Percentiles rank a stretch among this genome's conserved stretches.
Evolutionary conservation across 148 eudicot genomes (phyloP).

Genomic region (Rhododendron kiyosumense): DNA sequence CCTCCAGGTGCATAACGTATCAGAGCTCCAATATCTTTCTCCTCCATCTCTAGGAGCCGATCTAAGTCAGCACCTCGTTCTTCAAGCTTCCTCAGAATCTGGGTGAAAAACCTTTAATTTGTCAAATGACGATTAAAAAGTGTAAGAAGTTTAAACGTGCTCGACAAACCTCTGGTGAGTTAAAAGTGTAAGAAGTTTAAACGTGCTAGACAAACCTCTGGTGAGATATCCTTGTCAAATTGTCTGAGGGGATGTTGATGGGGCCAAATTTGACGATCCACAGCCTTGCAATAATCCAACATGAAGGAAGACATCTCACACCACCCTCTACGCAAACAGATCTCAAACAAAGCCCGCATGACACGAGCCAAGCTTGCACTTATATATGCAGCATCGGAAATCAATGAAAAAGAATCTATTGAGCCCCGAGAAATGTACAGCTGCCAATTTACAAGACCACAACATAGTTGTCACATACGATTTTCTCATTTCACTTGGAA

Average conservation of each 20-base stretch:
- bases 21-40: conserved; percentile 88
- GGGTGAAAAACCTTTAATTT: conserved; percentile 11
- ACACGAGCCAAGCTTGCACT: conserved; percentile 99
- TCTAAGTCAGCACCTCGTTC: conserved; percentile 86
- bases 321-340: conserved; percentile 98
- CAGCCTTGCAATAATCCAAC: conserved; percentile 98
- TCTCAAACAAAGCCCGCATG: conserved; percentile 94
- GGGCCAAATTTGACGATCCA: conserved; percentile 98
- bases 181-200: neutral
- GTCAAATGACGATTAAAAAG: neutral
- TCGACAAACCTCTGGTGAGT: conserved; percentile 59
- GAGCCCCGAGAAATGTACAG: conserved; percentile 82
- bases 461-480: conserved; percentile 8
- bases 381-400: conserved; percentile 96
- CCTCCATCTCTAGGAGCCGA: conserved; percentile 87
- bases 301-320: conserved; percentile 90
- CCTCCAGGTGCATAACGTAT: conserved; percentile 93
- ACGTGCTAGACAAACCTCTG: conserved; percentile 48
- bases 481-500: neutral
- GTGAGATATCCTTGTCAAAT: conserved; percentile 81
- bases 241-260: conserved; percentile 97
- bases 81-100: conserved; percentile 96
- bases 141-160: conserved; percentile 4
- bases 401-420: conserved; percentile 79
- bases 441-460: conserved; percentile 39